Evolutionary conservation across 176 grass and related monocot genomes (phyloP), one percentile per base, ranked within the genome.

Genomic region (Oryza longistaminata): DNA sequence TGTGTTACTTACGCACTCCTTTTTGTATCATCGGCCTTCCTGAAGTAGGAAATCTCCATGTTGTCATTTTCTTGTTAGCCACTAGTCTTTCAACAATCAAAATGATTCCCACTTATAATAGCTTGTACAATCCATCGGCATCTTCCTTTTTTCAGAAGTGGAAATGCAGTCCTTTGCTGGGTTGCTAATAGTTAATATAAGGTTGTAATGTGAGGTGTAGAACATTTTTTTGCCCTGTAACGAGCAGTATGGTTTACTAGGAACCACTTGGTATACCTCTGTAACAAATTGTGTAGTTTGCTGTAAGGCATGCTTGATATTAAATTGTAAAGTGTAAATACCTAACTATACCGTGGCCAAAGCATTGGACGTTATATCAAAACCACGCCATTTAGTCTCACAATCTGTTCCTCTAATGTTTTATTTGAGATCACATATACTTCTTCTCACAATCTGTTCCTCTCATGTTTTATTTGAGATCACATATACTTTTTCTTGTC

Each of bases 1-100:
- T 82, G 91, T 66, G 74, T 96, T 33, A 93, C 87, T 75, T 98
- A 98, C 77, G 81, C 84, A 44, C 88, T 99, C 83, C 91, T 96
- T 64, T 99, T 94, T 88, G 81, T 96, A 80, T 90, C 90, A 35
- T 99, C 96, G 7, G 86, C 91, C 78, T 96, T 92, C 58, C 80
- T 96, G 77, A 99, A 96, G 91, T 99, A 92, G 85, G 62, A 77
- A 66, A 70, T 75, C 62, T 70, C 52, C 6, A 25, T 43, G 8
- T 78, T 80, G 42, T 50, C 19, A 66, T 81, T 72, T 70, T 73
- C 29, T 50, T 83, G 72, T 78, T 85, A 80, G 71, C 69, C 44
- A 29, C 27, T 66, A 65, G n/a, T 70, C 58, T 35, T 62, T 70
- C 82, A 50, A 66, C 78, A 76, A 60, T 77, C 67, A 80, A 43